Evolutionary conservation across 306 rosid species (phyloP).

Genomic region (Ormosia emarginata): DNA sequence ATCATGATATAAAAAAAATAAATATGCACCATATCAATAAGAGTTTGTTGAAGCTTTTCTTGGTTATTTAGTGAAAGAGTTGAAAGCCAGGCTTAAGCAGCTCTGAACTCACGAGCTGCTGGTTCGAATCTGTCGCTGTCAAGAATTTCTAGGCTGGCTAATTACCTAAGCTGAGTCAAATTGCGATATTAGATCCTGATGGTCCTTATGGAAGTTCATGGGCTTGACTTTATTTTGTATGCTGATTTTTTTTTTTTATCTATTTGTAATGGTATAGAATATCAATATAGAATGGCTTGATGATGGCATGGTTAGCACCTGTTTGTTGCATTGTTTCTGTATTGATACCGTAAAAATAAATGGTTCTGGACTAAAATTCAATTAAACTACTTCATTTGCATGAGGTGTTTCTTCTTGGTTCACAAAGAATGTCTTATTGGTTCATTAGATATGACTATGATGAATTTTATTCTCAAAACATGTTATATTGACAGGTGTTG

Average conservation of each 20-base stretch:
- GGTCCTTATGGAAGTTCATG: background rate
- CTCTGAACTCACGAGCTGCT: background rate
- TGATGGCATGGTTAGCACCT: background rate
- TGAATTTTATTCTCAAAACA: constrained; percentile 16
- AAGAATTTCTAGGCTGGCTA: background rate
- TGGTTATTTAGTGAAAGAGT: background rate
- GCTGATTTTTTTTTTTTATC: background rate
- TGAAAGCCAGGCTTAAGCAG: background rate
- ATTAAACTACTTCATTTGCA: background rate
- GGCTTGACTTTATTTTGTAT: background rate
- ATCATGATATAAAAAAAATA: background rate
- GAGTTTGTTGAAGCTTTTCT: constrained; percentile 8
- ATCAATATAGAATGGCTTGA: too few relatives aligned
- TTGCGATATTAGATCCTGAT: background rate
- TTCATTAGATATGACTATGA: background rate
- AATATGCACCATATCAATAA: background rate
- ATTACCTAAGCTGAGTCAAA: background rate
- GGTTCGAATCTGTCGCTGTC: background rate
- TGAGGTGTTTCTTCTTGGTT: background rate
- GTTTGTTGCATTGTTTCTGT: constrained; percentile 7
- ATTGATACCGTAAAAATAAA: background rate
- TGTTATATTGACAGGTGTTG: constrained; percentile 60
- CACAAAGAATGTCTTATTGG: constrained; percentile 2
- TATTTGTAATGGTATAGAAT: too few relatives aligned
- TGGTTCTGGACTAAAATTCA: background rate